Base-by-base conservation (phyloP, 768 basidiomycete genomes). In the Trametes sanguinea region DNA sequence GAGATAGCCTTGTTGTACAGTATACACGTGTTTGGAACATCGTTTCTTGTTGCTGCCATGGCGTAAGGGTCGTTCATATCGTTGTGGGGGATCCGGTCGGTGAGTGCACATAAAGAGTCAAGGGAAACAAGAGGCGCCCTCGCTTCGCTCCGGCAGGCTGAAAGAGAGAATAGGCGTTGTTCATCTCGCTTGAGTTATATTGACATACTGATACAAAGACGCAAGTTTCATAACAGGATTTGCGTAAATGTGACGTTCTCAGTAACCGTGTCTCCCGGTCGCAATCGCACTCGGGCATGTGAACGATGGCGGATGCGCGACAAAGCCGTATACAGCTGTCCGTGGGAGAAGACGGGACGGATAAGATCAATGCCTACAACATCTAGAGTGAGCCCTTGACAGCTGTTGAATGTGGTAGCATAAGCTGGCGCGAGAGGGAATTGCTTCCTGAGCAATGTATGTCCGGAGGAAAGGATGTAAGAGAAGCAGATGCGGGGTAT, bases 371-470 rank as follows among this genome's bases (percentile, higher is more conserved):
- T 54, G 0, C 75, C 79, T 16, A 80, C 69, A 4, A 62, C 51
- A 50, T 77, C 73, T 0, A 78, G 66, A 5, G 75, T 80, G 4
- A 80, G 68, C 2, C 77, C 76, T 61, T 77, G 77, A 61, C 78
- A 78, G 58, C 76, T 74, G 54, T 78, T 75, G 67, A 79, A 79
- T 29, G 78, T 80, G 4, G 74, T 76, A 17, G 77, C 76, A 61
- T 79, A 78, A 35, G 75, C 76, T 3, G 73, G 73, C 5, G 74
- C 70, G 6, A 78, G 68, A 6, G 77, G 77, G 55, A 78, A 76
- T 65, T 77, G 76, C 3, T 65, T 57, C 2, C 74, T 60, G 9
- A 71, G 52, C 2, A 77, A 65, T 1, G 76, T 78, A 54, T 76
- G 73, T 0, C 70, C 69, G 2, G 70, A 68, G 7, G 60, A 52